Evolutionary conservation across 2,329 filamentous ascomycete genomes (phyloP), one percentile per base, ranked within the genome.

Genomic region (Xylariales sp.): DNA sequence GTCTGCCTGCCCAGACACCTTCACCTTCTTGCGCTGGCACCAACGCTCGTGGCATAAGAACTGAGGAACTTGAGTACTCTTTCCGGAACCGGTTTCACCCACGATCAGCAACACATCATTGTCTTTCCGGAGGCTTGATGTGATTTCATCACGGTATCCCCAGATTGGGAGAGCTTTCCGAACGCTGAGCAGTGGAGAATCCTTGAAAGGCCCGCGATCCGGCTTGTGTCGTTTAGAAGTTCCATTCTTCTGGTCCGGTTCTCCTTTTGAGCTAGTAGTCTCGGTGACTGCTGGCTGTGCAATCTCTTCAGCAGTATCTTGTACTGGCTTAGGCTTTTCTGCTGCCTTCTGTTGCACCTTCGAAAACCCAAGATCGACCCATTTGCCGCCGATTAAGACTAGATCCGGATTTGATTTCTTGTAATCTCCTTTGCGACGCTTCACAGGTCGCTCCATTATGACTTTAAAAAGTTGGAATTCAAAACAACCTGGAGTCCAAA

Each of bases 1-100:
- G 36, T 67, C 54, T 4, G 54, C 52, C 19, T 54, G 43, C 2
- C 63, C 48, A 23, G 56, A 47, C 16, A 82, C 49, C 34, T 66
- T 74, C 31, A 79, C 72, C 40, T 62, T 77, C 40, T 70, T 71
- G 24, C 71, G 74, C 38, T 68, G 71, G 59, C 89, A 95, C 89
- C 90, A 97, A 6, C 78, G 64, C 54, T 96, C 86, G 18, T 68
- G 62, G 31, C 84, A 77, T 6, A 98, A 67, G 45, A 95, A 96
- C 54, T 97, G 93, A 0, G 93, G 91, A 0, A 96, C 83, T 62
- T 98, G 93, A 0, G 93, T 98, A 67, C 87, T 94, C 65, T 98
- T 98, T 57, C 93, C 93, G 12, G 88, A 95, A 58, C 93, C 93
- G 0, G 93, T 98, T 61, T 97, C 91, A 66, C 91, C 91, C 3